Percentiles rank a stretch among this genome's conserved stretches.
Evolutionary conservation across 192 early-diverging fungal species (phyloP).

Genomic region (Pilobolus umbonatus): DNA sequence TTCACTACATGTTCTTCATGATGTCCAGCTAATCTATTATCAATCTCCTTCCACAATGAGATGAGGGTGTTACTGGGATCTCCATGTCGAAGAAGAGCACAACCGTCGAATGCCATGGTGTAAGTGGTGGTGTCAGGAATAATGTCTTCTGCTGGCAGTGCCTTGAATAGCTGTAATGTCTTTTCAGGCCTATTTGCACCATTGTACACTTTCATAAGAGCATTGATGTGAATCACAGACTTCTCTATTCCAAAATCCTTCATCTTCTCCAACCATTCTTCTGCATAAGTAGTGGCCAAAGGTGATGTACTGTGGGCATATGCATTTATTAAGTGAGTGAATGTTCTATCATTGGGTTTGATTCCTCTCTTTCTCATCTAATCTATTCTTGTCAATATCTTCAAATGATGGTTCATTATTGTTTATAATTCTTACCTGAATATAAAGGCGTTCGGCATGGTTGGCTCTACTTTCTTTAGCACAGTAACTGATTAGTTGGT

Average conservation of each 20-base stretch:
- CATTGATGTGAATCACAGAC: constrained; percentile 6
- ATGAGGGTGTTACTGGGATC: background rate
- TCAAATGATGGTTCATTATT: background rate
- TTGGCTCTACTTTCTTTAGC: constrained; percentile 3
- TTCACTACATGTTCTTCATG: too few relatives aligned
- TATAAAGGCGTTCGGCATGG: constrained; percentile 8
- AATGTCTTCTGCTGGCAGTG: background rate
- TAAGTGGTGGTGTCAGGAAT: constrained; percentile 6
- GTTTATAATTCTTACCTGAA: background rate
- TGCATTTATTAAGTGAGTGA: constrained; percentile 2
- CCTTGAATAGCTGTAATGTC: background rate
- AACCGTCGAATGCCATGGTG: constrained; percentile 6
- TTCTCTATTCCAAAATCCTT: background rate
- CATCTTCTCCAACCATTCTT: constrained; percentile 7
- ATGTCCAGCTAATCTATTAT: background rate
- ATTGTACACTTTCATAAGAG: constrained; percentile 5
- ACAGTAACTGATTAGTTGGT: constrained; percentile 5
- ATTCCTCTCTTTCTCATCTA: constrained; percentile 14
- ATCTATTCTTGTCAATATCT: background rate
- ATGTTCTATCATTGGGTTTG: constrained; percentile 8
- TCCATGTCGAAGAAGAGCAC: background rate
- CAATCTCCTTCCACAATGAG: background rate
- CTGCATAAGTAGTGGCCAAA: background rate
- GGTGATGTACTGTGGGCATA: constrained; percentile 4
- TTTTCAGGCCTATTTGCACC: background rate